Conservation (phyloP, 495 filamentous ascomycete genomes). For the Rostrohypoxylon terebratum region DNA sequence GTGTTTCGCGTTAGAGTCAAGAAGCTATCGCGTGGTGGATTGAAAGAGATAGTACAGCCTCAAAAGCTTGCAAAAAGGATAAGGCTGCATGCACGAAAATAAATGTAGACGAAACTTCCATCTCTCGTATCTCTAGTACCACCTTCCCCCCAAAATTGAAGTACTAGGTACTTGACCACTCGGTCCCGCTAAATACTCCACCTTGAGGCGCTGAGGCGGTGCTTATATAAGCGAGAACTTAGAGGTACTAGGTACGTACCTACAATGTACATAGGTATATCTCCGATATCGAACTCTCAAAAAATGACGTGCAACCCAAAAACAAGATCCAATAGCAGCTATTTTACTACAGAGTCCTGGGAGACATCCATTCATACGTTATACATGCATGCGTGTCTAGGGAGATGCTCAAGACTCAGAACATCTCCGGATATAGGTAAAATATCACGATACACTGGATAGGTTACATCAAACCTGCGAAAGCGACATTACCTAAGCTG, state of each 20-base stretch:
- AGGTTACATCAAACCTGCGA: not conserved
- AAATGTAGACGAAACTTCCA: constrained; percentile 25
- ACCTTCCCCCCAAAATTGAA: not conserved
- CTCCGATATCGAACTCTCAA: constrained; percentile 16
- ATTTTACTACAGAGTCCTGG: not conserved
- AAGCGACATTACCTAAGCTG: not conserved
- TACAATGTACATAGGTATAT: constrained; percentile 17
- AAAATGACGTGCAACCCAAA: constrained; percentile 27
- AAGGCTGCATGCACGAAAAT: constrained; percentile 37
- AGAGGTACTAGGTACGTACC: too few species aligned
- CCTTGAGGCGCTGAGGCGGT: not conserved
- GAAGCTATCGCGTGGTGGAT: constrained; percentile 51
- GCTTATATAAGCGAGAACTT: constrained; percentile 47
- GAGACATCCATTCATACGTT: too few species aligned
- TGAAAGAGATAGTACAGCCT: constrained; percentile 37
- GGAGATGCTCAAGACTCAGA: not conserved
- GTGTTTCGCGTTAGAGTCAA: constrained; percentile 39
- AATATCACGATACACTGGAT: not conserved
- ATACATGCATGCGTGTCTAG: not conserved
- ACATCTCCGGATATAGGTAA: not conserved
- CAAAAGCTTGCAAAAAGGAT: constrained; percentile 42
- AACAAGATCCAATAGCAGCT: constrained; percentile 11
- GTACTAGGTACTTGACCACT: constrained; percentile 15
- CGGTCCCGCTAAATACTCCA: constrained; percentile 19
- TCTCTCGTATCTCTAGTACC: not conserved